phyloP scores from a whole-genome alignment of 768 basidiomycete genomes.

The Amanita thiersii region DNA sequence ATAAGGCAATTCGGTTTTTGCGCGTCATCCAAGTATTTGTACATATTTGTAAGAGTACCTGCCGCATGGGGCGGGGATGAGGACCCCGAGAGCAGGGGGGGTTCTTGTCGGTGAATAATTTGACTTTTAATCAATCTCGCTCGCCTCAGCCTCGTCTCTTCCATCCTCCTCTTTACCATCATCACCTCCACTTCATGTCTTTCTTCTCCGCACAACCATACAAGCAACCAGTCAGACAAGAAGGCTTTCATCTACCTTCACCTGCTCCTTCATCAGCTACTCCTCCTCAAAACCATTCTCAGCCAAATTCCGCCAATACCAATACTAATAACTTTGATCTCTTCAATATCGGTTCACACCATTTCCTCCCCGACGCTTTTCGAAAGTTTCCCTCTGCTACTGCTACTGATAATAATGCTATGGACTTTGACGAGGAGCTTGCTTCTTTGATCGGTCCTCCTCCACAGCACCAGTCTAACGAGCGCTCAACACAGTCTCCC shows the following conservation, averaged over 20 bases:
- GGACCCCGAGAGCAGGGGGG: background rate
- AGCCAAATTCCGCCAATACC: constrained; percentile 14
- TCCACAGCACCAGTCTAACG: constrained; percentile 19
- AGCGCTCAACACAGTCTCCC: constrained; percentile 9
- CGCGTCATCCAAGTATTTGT: background rate
- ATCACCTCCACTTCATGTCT: constrained; percentile 20
- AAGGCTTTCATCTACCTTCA: constrained; percentile 64
- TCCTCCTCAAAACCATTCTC: constrained; percentile 17
- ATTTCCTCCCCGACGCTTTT: constrained; percentile 45
- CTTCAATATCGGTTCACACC: constrained; percentile 37
- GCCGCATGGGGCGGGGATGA: background rate
- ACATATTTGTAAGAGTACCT: background rate
- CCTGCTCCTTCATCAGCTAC: constrained; percentile 23
- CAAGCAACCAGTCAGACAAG: constrained; percentile 58
- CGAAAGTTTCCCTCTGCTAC: constrained; percentile 38
- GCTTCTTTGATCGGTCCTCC: constrained; percentile 32
- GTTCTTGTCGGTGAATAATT: background rate
- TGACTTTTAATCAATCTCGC: background rate
- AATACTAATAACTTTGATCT: constrained; percentile 20
- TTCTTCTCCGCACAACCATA: constrained; percentile 31
- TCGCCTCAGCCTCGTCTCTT: background rate
- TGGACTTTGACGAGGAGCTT: constrained; percentile 66
- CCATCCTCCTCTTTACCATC: background rate
- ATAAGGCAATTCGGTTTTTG: background rate
- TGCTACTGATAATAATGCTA: constrained; percentile 16